Base-by-base conservation (phyloP, 163 green algal species). In the Scenedesmus sp. region DNA sequence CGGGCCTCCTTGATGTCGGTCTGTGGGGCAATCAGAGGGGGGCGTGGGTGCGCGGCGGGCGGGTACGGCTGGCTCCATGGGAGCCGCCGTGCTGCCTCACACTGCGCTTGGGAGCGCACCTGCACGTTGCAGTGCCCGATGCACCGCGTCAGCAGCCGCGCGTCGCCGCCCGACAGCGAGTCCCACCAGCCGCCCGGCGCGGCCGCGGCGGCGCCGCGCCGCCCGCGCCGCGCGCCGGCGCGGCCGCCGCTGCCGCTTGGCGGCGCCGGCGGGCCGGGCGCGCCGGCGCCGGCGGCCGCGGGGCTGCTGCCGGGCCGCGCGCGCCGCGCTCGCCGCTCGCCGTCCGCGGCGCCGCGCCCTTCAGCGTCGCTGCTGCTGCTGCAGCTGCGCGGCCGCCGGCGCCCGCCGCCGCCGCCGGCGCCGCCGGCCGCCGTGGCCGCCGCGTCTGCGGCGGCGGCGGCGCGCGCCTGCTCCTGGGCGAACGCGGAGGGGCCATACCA, bases 1-100 rank as follows among this genome's bases (percentile, higher is more conserved):
- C 63, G 67, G 0, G 83, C 84, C 76, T 97, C 93, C 86, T 97
- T 97, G 80, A 97, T 97, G 86, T 97, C 93, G 0, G 93, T 97
- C 62, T 94, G n/a, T n/a, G n/a, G n/a, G n/a, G n/a, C n/a, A n/a
- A n/a, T n/a, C n/a, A n/a, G n/a, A n/a, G n/a, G n/a, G n/a, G n/a
- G n/a, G n/a, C n/a, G n/a, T n/a, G n/a, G n/a, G n/a, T n/a, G n/a
- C n/a, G n/a, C n/a, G n/a, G n/a, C n/a, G n/a, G n/a, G n/a, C n/a
- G n/a, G n/a, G n/a, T n/a, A n/a, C n/a, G n/a, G n/a, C n/a, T n/a
- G n/a, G n/a, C n/a, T n/a, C n/a, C n/a, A n/a, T n/a, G n/a, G n/a
- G n/a, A n/a, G n/a, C n/a, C n/a, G n/a, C n/a, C n/a, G n/a, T n/a
- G n/a, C n/a, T n/a, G n/a, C n/a, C n/a, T n/a, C n/a, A n/a, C n/a